Percentiles rank a stretch among this genome's conserved stretches.
These are phyloP conservation scores for Termitomyces sp. DNA, from an alignment of 768 basidiomycete species.

Conservation along the genomic window DNA sequence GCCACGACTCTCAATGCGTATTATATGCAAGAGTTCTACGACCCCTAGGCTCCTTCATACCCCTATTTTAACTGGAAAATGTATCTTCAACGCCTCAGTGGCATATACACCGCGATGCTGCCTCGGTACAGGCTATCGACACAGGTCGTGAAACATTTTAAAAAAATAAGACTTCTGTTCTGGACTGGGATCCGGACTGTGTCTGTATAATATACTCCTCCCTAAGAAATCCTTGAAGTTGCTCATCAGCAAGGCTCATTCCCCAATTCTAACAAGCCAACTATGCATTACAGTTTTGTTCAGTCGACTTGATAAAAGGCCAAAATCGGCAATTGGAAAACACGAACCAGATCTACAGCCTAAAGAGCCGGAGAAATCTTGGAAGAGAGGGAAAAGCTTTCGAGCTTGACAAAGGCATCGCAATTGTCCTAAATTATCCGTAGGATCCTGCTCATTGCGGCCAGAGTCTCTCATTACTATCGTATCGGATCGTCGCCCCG, in stretches of 20 bases:
- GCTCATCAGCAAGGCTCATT: neutral
- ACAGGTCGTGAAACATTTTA: neutral
- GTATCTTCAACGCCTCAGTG: neutral
- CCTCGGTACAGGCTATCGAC: neutral
- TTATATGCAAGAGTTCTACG: too few species aligned
- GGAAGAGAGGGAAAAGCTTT: neutral
- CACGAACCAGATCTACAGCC: too few species aligned
- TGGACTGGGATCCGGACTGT: neutral
- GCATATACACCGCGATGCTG: neutral
- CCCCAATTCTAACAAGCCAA: neutral
- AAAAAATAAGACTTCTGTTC: neutral
- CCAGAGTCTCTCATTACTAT: too few species aligned
- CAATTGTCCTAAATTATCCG: neutral
- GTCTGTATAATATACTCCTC: too few species aligned
- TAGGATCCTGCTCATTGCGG: too few species aligned
- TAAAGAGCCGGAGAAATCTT: neutral
- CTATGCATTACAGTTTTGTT: neutral
- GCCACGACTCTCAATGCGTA: too few species aligned
- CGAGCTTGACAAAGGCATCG: neutral
- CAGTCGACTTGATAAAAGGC: neutral
- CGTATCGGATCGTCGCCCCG: too few species aligned
- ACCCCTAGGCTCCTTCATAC: too few species aligned
- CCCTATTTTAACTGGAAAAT: neutral
- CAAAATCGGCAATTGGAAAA: neutral
- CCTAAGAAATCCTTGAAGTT: too few species aligned